Percentiles rank a stretch among this genome's conserved stretches.
Conservation (phyloP, 352 stramenopile genomes). For the Phytopythium aichiense region DNA sequence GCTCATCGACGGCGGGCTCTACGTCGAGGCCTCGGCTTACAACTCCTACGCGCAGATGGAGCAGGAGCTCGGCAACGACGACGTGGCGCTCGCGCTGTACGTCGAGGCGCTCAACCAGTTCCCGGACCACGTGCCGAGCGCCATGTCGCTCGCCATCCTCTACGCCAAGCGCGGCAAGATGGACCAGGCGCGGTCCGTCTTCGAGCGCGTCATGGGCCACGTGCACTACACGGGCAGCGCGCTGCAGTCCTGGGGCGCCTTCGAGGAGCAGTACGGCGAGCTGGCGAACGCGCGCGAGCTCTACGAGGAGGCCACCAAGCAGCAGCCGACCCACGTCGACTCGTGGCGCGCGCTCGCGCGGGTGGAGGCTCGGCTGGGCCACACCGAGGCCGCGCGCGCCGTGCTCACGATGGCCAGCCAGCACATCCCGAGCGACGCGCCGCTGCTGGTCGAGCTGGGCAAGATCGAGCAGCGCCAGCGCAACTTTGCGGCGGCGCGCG, state of each 20-base stretch:
- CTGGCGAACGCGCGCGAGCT: constrained; percentile 68
- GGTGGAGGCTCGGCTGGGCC: constrained; percentile 54
- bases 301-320: constrained; percentile 65
- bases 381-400: constrained; percentile 57
- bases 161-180: constrained; percentile 47
- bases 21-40: constrained; percentile 66
- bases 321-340: constrained; percentile 59
- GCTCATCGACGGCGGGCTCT: constrained; percentile 69
- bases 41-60: constrained; percentile 87
- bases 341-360: constrained; percentile 66
- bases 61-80: constrained; percentile 67
- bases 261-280: constrained; percentile 74
- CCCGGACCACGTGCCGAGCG: constrained; percentile 68
- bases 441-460: constrained; percentile 66
- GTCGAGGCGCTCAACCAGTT: constrained; percentile 47
- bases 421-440: constrained; percentile 60
- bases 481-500: constrained; percentile 51
- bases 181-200: constrained; percentile 49
- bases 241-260: constrained; percentile 65
- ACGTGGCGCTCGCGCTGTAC: constrained; percentile 63
- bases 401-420: constrained; percentile 64
- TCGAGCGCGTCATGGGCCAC: constrained; percentile 58
- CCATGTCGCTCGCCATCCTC: constrained; percentile 74
- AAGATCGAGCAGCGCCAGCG: constrained; percentile 79
- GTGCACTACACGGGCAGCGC: constrained; percentile 52